Evolutionary conservation across 192 early-diverging fungal genomes (phyloP), one percentile per base, ranked within the genome.

Genomic region (Entomortierella parvispora): DNA sequence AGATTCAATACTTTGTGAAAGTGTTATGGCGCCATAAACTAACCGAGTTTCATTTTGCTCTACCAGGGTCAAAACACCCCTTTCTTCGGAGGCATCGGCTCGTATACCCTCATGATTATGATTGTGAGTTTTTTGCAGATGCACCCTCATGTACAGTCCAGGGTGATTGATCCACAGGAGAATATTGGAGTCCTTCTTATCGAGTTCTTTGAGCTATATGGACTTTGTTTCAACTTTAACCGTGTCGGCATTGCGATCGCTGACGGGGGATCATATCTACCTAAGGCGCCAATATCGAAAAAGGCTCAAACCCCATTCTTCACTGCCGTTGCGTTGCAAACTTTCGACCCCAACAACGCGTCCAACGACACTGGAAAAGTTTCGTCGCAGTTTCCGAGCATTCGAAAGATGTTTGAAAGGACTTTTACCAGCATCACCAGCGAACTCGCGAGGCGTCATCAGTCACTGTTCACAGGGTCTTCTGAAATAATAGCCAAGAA

Each of bases 161-260:
- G 89, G 17, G 79, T 76, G 11, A 86, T 96, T 20, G 82, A 87
- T 20, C 70, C 91, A 0, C 22, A 69, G 32, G 76, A 90, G 10
- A 99, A 97, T 79, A 66, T 99, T 22, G 97, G 95, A 23, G 85
- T 94, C 6, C 72, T 99, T n/a, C 62, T 99, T 29, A 82, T 96
- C 9, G 97, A 99, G 71, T 94, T 97, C 46, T 90, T 99, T 50
- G 95, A 99, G 68, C 84, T 96, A 5, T 99, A 96, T 67, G 97
- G 97, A 15, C 81, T 82, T 29, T 67, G 84, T 2, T 96, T 96
- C 68, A 93, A 92, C 70, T 92, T 89, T 56, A 68, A 74, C 32
- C 68, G 63, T 8, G 86, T 94, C 25, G 91, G 91, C 12, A 86
- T 97, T 26, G 72, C 83, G 23, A 82, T 93, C 5, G 69, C 60